Evolutionary conservation across 768 basidiomycete species (phyloP).

Genomic region (Mrakia hoshinonis): DNA sequence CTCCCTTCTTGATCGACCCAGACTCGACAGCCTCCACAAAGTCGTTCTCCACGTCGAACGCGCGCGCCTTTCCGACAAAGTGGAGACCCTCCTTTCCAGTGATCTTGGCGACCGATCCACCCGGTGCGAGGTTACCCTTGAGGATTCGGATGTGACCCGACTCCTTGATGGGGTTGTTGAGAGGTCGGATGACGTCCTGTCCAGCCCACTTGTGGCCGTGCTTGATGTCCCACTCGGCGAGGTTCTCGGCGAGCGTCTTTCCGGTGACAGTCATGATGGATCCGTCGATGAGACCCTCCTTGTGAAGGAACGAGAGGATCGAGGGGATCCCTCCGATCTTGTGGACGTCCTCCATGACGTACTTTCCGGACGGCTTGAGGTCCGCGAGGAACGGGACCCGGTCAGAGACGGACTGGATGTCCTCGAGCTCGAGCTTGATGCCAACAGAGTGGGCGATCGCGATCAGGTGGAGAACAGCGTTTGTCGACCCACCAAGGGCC

Average conservation of each 20-base stretch:
- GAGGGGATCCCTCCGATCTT: constrained; percentile 94
- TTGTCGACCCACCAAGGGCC: constrained; percentile 95
- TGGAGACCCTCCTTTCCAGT: constrained; percentile 88
- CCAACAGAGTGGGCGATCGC: constrained; percentile 95
- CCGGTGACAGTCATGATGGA: constrained; percentile 72
- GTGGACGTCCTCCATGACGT: constrained; percentile 96
- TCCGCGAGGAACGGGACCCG: constrained; percentile 89
- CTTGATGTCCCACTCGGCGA: constrained; percentile 70
- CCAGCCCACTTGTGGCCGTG: constrained; percentile 31
- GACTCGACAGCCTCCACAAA: constrained; percentile 80
- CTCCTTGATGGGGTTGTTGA: constrained; percentile 76
- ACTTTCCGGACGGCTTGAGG: constrained; percentile 93
- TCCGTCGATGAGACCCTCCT: constrained; percentile 31
- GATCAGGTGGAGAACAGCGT: constrained; percentile 92
- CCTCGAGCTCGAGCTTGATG: constrained; percentile 75
- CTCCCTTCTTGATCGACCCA: constrained; percentile 81
- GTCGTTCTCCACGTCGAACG: constrained; percentile 82
- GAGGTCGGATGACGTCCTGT: constrained; percentile 81
- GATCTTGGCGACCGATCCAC: constrained; percentile 92
- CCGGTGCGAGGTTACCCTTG: constrained; percentile 83
- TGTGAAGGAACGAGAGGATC: constrained; percentile 49
- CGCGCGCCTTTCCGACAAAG: constrained; percentile 84
- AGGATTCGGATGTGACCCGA: constrained; percentile 87
- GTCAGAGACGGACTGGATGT: constrained; percentile 90
- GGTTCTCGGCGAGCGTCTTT: constrained; percentile 78